These are phyloP conservation scores for Nannochloropsis limnetica DNA, from an alignment of 352 stramenopile genomes.

Conservation along the genomic window DNA sequence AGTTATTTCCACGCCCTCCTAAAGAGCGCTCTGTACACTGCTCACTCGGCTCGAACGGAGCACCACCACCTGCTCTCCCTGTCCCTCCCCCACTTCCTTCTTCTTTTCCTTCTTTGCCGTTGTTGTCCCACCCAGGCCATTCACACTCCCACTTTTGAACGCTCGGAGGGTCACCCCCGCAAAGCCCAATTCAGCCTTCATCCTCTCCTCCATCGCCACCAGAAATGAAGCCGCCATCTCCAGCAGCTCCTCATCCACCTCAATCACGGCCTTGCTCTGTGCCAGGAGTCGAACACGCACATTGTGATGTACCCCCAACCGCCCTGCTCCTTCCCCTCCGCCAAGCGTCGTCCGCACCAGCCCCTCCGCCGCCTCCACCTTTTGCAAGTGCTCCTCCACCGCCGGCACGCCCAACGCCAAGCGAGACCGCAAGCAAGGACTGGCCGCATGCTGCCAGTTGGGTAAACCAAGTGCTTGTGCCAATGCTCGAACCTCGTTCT, in stretches of 20 bases:
- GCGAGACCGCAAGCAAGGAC: conserved; percentile 83
- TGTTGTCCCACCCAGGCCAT: not conserved
- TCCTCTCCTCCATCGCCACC: not conserved
- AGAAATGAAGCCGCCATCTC: not conserved
- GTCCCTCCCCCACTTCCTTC: not conserved
- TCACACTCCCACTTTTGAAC: conserved; percentile 46
- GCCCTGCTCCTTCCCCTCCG: not conserved
- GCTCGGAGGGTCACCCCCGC: conserved; percentile 40
- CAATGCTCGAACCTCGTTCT: conserved; percentile 67
- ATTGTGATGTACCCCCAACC: conserved; percentile 11
- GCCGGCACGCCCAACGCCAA: conserved; percentile 77
- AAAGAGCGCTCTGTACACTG: not conserved
- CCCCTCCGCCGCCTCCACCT: not conserved
- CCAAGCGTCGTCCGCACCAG: conserved; percentile 6
- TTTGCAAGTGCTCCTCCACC: not conserved
- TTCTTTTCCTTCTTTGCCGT: not conserved
- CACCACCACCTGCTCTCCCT: not conserved
- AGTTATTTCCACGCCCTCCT: too few relatives aligned
- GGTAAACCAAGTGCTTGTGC: conserved; percentile 77
- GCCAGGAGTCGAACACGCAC: not conserved
- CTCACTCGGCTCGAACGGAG: not conserved
- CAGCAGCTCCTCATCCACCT: conserved; percentile 3
- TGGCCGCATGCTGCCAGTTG: conserved; percentile 89
- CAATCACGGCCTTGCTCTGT: not conserved
- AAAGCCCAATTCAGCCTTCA: conserved; percentile 42